Base-by-base conservation (phyloP, 345 rosid species). In the Eucalyptus regnans region DNA sequence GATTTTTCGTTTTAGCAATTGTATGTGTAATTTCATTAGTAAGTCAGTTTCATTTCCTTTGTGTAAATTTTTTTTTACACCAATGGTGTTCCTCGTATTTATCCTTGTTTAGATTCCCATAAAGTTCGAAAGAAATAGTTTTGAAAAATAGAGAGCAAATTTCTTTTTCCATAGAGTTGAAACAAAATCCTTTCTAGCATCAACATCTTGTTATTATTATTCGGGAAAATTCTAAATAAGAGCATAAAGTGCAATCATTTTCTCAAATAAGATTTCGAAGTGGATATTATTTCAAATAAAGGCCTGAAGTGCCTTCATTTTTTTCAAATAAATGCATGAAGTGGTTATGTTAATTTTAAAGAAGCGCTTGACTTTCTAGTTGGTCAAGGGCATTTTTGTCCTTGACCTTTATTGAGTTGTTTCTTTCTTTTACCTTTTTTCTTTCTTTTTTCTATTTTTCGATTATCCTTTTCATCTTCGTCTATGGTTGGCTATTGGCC, bases 401-500 rank as follows among this genome's bases (percentile, higher is more conserved):
- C 54, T 51, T 16, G 54, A 51, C 54, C 20, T 51, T 51, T 51
- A 51, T 16, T 51, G 54, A 16, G 54, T 51, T 16, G 16, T 50
- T 50, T 50, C 7, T 50, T 50, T 50, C 7, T 50, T 50, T 15
- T 41, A n/a, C n/a, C n/a, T 43, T 44, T 6, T 6, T 44, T 7
- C 16, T 51, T 51, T 50, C 52, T 16, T 51, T 51, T 51, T 51
- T 51, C 4, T n/a, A n/a, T n/a, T n/a, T n/a, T n/a, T n/a, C 0
- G 4, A 51, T 51, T 51, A 51, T 51, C 54, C 54, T 1, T 51
- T 16, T 51, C 20, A 51, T 51, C 4, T 51, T 51, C 3, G 2
- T 51, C 2, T 4, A 16, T 51, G 54, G 54, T 51, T 2, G 8
- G 8, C 54, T 51, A 51, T 0, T 0, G 1, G 54, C 8, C 54